phyloP scores from a whole-genome alignment of 805 yeast species.

The Tetrapisispora arboricola region DNA sequence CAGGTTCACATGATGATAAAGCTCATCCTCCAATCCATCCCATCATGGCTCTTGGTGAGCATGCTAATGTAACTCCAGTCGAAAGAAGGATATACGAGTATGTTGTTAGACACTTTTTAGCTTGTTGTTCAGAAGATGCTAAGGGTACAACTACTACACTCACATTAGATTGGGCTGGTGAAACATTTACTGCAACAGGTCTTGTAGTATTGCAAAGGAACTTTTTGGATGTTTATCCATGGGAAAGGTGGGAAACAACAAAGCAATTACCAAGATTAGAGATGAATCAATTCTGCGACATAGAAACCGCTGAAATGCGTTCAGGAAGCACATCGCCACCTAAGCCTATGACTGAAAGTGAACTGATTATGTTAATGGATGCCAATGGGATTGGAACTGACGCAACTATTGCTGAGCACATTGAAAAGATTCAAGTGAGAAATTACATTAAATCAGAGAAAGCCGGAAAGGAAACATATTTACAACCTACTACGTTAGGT shows the following conservation, averaged over 20 bases:
- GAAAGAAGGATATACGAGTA: constrained; percentile 76
- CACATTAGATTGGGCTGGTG: constrained; percentile 67
- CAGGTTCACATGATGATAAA: constrained; percentile 78
- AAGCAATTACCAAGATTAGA: constrained; percentile 54
- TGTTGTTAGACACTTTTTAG: constrained; percentile 75
- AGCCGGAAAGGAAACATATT: constrained; percentile 30
- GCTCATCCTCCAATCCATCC: constrained; percentile 99
- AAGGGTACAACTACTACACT: constrained; percentile 59
- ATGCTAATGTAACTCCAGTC: constrained; percentile 18
- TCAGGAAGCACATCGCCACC: constrained; percentile 81
- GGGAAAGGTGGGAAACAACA: constrained; percentile 66
- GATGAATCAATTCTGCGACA: constrained; percentile 45
- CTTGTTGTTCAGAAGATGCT: constrained; percentile 88
- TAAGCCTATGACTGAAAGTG: constrained; percentile 77
- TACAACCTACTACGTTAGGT: constrained; percentile 78
- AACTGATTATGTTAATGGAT: constrained; percentile 88
- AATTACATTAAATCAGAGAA: constrained; percentile 50
- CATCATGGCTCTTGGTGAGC: constrained; percentile 28
- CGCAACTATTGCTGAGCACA: constrained; percentile 98
- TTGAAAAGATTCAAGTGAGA: constrained; percentile 62
- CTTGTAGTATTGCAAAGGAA: constrained; percentile 62
- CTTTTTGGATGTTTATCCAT: constrained; percentile 70
- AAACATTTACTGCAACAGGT: constrained; percentile 64
- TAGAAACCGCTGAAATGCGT: constrained; percentile 48
- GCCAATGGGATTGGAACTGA: constrained; percentile 97